phyloP scores from a whole-genome alignment of 2,329 filamentous ascomycete genomes.

The Alternaria gansuensis region DNA sequence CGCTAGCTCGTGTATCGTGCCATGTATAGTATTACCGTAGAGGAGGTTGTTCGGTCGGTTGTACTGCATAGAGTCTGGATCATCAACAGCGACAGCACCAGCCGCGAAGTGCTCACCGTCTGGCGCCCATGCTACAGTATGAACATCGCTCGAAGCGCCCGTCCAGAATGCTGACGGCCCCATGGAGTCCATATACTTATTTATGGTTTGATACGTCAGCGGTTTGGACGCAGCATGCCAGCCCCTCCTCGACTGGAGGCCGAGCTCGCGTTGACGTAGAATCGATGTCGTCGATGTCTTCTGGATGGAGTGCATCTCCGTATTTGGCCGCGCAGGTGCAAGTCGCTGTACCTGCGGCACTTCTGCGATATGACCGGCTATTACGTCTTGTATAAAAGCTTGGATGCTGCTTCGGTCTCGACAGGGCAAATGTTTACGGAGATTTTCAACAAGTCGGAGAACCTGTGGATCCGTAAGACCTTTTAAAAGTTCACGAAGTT shows the following conservation, averaged over 20 bases:
- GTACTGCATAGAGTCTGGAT: conserved; percentile 67
- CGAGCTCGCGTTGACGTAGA: conserved; percentile 48
- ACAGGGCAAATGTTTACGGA: conserved; percentile 27
- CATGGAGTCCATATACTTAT: conserved; percentile 53
- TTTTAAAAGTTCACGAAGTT: conserved; percentile 35
- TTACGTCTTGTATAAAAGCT: conserved; percentile 46
- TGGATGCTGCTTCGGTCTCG: conserved; percentile 37
- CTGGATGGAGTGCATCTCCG: conserved; percentile 25
- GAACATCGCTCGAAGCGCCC: conserved; percentile 67
- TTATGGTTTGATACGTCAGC: conserved; percentile 39
- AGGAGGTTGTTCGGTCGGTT: conserved; percentile 67
- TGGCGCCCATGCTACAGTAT: conserved; percentile 65
- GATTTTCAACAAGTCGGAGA: conserved; percentile 26
- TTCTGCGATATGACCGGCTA: conserved; percentile 31
- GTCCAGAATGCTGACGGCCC: conserved; percentile 60
- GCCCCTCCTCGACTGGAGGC: conserved; percentile 38
- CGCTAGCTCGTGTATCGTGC: conserved; percentile 61
- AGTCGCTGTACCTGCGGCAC: conserved; percentile 40
- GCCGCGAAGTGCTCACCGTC: conserved; percentile 65
- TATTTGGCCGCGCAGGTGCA: conserved; percentile 31
- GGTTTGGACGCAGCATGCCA: conserved; percentile 37
- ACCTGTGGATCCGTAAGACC: conserved; percentile 36
- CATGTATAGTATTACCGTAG: conserved; percentile 58
- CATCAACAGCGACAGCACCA: conserved; percentile 65
- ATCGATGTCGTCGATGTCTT: conserved; percentile 32